A percentile compares a stretch with the other conserved stretches of the same genome.
Conservation (phyloP, 2,329 filamentous ascomycete genomes). For the Oidium heveae region DNA sequence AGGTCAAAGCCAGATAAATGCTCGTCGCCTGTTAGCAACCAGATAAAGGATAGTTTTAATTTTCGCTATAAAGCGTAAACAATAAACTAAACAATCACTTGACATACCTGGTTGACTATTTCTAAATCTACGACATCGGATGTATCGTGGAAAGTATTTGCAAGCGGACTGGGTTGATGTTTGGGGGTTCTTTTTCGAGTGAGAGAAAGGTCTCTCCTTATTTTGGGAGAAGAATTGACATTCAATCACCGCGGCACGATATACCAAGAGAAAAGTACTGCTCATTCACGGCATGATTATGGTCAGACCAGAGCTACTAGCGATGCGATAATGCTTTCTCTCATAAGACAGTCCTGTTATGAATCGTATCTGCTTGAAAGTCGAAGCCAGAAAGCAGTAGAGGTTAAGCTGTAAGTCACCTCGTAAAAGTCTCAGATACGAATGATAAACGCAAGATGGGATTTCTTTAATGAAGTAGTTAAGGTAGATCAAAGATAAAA, state of each 20-base stretch:
- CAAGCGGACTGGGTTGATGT: not conserved
- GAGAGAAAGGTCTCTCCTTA: not conserved
- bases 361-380: not conserved
- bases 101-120: no score
- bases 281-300: not conserved
- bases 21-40: no score
- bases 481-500: no score
- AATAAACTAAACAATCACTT: no score
- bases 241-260: not conserved
- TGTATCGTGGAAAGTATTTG: not conserved
- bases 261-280: not conserved
- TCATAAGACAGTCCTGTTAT: not conserved
- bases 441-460: no score
- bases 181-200: not conserved
- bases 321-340: not conserved
- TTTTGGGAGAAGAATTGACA: not conserved
- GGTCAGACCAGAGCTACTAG: not conserved
- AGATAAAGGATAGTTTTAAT: no score
- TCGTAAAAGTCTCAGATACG: no score
- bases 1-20: no score
- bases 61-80: no score
- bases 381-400: no score
- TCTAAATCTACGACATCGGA: not conserved
- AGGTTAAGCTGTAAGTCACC: no score
- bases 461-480: no score